Conservation (phyloP, 306 rosid species). For the Abrus precatorius region DNA sequence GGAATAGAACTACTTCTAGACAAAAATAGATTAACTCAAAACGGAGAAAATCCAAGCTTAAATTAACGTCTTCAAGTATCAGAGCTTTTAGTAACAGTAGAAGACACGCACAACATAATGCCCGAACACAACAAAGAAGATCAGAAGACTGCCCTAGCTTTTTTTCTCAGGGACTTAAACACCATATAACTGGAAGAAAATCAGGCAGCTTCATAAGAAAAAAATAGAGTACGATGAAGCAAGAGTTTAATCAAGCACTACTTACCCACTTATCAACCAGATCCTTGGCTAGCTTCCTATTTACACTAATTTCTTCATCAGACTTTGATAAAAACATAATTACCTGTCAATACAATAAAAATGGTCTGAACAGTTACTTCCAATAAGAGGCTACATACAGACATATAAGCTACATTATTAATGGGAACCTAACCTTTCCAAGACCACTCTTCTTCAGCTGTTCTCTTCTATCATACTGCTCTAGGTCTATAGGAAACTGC, state of each 20-base stretch:
- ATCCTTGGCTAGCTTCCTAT: constrained; percentile 90
- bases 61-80: neutral
- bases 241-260: constrained; percentile 13
- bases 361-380: neutral
- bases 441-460: constrained; percentile 98
- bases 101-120: neutral
- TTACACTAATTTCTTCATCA: constrained; percentile 87
- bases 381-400: neutral
- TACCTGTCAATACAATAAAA: constrained; percentile 63
- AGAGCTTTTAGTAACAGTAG: constrained; percentile 3
- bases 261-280: constrained; percentile 97
- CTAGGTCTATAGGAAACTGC: constrained; percentile 94
- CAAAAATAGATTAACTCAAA: neutral
- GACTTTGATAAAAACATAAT: constrained; percentile 93
- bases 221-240: neutral
- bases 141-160: neutral
- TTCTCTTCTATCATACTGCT: constrained; percentile 90
- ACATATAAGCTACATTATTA: neutral
- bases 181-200: neutral
- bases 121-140: neutral
- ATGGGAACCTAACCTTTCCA: constrained; percentile 74
- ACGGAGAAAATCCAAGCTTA: neutral
- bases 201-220: neutral
- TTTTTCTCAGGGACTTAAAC: neutral
- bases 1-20: neutral